These are phyloP conservation scores for Chlamydomonas urium DNA, from an alignment of 139 green algal genomes.

Conservation along the genomic window DNA sequence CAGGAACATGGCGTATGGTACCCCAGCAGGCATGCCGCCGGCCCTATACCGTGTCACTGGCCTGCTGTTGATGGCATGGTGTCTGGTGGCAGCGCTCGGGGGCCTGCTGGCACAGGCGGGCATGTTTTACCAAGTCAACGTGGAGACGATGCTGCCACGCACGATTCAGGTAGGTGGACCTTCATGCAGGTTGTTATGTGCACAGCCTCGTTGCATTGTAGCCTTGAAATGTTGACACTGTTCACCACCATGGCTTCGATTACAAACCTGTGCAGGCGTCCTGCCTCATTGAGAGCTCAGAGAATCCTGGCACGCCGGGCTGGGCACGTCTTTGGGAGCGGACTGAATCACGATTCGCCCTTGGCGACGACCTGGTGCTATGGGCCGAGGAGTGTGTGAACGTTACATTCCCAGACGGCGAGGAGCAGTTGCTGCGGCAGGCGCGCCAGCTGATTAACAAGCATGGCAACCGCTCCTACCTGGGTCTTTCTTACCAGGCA, in stretches of 20 bases:
- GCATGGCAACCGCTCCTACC: too few species aligned
- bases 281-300: conserved; percentile 11
- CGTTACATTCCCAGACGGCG: background rate
- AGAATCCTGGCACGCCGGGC: background rate
- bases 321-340: background rate
- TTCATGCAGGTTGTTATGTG: too few species aligned
- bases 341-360: background rate
- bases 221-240: too few species aligned
- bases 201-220: too few species aligned
- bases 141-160: background rate
- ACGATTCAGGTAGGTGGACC: conserved; percentile 2
- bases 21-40: too few species aligned
- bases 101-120: conserved; percentile 2
- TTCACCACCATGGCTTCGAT: too few species aligned
- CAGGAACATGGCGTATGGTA: too few species aligned
- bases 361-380: conserved; percentile 1
- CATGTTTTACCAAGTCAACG: conserved; percentile 3
- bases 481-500: conserved; percentile 22
- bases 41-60: background rate
- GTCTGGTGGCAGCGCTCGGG: background rate
- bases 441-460: background rate
- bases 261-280: conserved; percentile 3
- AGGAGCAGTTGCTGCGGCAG: background rate
- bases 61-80: background rate
- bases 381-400: conserved; percentile 11